These are phyloP conservation scores for Fraxinus paxiana DNA, from an alignment of 305 asterid species.

Conservation along the genomic window DNA sequence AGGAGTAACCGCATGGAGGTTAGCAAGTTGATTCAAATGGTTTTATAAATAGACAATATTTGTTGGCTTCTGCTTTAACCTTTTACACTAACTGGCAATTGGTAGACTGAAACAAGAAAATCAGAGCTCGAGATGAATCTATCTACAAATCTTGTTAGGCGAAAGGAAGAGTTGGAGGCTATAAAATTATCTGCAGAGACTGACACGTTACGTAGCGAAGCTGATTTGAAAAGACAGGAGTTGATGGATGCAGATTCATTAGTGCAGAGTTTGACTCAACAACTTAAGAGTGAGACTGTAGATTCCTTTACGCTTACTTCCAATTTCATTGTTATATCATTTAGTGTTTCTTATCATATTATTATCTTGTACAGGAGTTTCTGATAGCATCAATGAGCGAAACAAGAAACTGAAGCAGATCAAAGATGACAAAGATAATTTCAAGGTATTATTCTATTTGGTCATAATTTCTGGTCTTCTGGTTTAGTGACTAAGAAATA, in stretches of 20 bases:
- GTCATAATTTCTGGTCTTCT: conserved; percentile 21
- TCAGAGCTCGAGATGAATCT: conserved; percentile 96
- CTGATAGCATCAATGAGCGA: conserved; percentile 53
- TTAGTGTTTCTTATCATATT: conserved; percentile 14
- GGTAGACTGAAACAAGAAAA: conserved; percentile 86
- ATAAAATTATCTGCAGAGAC: conserved; percentile 63
- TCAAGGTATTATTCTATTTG: conserved; percentile 51
- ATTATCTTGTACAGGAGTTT: conserved; percentile 47
- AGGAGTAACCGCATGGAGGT: conserved; percentile 89
- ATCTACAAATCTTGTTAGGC: conserved; percentile 86
- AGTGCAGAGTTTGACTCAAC: conserved; percentile 59
- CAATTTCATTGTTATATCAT: conserved; percentile 7
- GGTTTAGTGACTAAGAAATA: conserved; percentile 13
- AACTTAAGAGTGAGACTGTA: conserved; percentile 61
- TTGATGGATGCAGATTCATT: conserved; percentile 52
- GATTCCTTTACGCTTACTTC: conserved; percentile 19
- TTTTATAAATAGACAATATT: neutral
- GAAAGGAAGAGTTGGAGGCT: conserved; percentile 93
- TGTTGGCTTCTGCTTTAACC: conserved; percentile 20
- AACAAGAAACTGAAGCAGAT: conserved; percentile 58
- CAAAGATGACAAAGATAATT: conserved; percentile 65
- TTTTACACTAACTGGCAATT: conserved; percentile 18
- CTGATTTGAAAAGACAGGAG: conserved; percentile 82
- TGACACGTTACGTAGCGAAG: conserved; percentile 64
- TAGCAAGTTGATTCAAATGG: conserved; percentile 22